Evolutionary conservation across 176 grass and related monocot species (phyloP).

Genomic region (Alloteropsis semialata): DNA sequence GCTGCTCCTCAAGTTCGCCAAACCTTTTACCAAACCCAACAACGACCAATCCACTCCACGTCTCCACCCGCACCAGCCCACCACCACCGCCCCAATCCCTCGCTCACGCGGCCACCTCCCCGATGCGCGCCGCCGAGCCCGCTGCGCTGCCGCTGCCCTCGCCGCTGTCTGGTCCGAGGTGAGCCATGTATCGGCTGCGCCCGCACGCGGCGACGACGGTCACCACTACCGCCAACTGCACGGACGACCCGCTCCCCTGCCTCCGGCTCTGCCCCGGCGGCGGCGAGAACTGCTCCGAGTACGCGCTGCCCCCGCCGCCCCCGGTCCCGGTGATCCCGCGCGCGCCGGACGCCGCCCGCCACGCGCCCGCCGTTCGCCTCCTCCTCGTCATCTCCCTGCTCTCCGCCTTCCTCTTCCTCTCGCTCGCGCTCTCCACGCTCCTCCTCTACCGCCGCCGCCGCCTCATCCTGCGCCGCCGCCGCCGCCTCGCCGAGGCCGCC

Average conservation of each 20-base stretch:
- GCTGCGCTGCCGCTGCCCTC: background rate
- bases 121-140: constrained; percentile 30
- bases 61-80: background rate
- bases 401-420: constrained; percentile 56
- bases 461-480: constrained; percentile 15
- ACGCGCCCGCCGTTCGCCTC: constrained; percentile 42
- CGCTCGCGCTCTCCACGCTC: constrained; percentile 39
- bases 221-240: constrained; percentile 35
- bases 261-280: constrained; percentile 7
- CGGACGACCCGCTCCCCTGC: constrained; percentile 18
- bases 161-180: constrained; percentile 7
- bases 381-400: constrained; percentile 43
- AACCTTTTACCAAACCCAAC: constrained; percentile 52
- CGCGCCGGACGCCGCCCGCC: background rate
- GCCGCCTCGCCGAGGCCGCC: background rate
- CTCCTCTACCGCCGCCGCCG: constrained; percentile 60
- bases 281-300: constrained; percentile 12
- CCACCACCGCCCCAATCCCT: background rate
- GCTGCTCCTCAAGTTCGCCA: background rate
- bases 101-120: background rate
- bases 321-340: background rate
- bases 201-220: background rate
- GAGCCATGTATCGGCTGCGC: background rate
- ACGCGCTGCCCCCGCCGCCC: constrained; percentile 21
- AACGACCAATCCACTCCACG: constrained; percentile 32